These are phyloP conservation scores for Endocarpon pusillum DNA, from an alignment of 495 filamentous ascomycete genomes.

Conservation along the genomic window DNA sequence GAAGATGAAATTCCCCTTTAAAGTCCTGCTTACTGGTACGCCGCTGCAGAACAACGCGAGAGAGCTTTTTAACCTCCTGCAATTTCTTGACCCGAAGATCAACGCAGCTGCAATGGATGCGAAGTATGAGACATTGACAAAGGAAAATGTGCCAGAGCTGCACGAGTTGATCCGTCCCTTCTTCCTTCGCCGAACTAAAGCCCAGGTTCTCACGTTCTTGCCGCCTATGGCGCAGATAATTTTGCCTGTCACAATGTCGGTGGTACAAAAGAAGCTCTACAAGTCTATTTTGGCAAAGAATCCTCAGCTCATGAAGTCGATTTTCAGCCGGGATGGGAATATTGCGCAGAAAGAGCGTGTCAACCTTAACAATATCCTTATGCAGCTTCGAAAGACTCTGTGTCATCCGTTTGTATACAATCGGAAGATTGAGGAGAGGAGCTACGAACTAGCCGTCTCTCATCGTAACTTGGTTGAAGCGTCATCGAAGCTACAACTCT, in stretches of 20 bases:
- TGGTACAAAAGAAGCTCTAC: constrained; percentile 85
- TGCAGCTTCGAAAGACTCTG: constrained; percentile 88
- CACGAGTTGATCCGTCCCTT: constrained; percentile 77
- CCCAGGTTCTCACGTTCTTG: constrained; percentile 71
- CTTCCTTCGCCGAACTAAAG: constrained; percentile 72
- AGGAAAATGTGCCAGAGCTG: constrained; percentile 61
- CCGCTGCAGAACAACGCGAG: constrained; percentile 89
- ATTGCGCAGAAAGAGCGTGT: constrained; percentile 51
- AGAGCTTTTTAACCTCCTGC: constrained; percentile 87
- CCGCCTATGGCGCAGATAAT: constrained; percentile 91
- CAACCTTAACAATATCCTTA: constrained; percentile 79
- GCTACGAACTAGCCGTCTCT: constrained; percentile 27
- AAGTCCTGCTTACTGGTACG: constrained; percentile 73
- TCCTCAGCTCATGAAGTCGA: constrained; percentile 69
- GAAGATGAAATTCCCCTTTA: constrained; percentile 56
- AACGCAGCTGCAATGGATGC: constrained; percentile 57
- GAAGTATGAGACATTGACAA: constrained; percentile 54
- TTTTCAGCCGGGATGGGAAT: constrained; percentile 46
- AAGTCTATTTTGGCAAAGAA: constrained; percentile 86
- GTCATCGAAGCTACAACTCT: constrained; percentile 70
- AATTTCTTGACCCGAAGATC: constrained; percentile 63
- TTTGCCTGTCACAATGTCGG: constrained; percentile 78
- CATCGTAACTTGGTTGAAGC: constrained; percentile 78
- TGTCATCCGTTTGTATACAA: constrained; percentile 95
- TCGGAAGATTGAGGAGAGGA: constrained; percentile 68